phyloP scores from a whole-genome alignment of 192 early-diverging fungal species.

The Geranomyces variabilis region DNA sequence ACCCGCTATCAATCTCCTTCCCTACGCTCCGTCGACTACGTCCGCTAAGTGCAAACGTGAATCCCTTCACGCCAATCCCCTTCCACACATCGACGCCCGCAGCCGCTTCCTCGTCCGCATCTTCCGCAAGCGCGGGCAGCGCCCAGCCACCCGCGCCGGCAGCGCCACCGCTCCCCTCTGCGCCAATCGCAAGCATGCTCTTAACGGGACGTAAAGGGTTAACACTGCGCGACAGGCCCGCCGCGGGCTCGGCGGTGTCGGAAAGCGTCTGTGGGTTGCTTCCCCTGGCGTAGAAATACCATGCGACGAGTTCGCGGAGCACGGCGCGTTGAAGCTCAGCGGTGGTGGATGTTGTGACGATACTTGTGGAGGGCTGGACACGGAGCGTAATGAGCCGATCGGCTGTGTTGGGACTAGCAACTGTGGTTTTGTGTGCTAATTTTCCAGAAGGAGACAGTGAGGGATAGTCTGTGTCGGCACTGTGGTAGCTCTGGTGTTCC shows the following conservation, averaged over 20 bases:
- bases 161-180: neutral
- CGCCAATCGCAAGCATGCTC: constrained; percentile 12
- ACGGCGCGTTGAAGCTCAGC: constrained; percentile 6
- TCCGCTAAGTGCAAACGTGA: constrained; percentile 27
- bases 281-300: constrained; percentile 22
- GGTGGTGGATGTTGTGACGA: neutral
- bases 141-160: neutral
- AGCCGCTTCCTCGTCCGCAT: constrained; percentile 16
- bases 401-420: no score
- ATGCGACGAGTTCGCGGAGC: constrained; percentile 27
- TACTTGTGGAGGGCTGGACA: neutral
- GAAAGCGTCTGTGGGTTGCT: constrained; percentile 1
- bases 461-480: constrained; percentile 18
- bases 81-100: constrained; percentile 21
- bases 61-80: constrained; percentile 27
- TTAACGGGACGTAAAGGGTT: constrained; percentile 12
- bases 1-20: neutral
- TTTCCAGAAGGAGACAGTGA: neutral
- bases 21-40: constrained; percentile 8
- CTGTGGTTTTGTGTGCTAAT: no score
- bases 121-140: neutral
- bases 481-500: constrained; percentile 4
- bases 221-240: neutral
- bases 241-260: neutral
- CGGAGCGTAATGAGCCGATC: neutral